These are phyloP conservation scores for Sapria himalayana DNA, from an alignment of 345 rosid genomes.

Conservation along the genomic window DNA sequence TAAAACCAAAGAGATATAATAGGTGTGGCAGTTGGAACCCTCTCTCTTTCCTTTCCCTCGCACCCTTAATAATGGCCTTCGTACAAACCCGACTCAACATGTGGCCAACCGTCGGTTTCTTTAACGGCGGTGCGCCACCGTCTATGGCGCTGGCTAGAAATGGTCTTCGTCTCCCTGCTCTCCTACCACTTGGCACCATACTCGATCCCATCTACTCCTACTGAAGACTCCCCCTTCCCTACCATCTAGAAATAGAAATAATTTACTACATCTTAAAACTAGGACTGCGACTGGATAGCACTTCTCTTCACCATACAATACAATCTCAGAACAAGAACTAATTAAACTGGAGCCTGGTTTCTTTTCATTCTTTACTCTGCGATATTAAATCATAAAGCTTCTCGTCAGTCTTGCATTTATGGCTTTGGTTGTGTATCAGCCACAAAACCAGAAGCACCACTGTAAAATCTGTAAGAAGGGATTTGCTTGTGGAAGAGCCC, in stretches of 20 bases:
- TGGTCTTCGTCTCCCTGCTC: conserved; percentile 16
- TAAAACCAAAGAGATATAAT: conserved; percentile 48
- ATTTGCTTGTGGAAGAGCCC: conserved; percentile 44
- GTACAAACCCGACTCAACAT: conserved; percentile 5
- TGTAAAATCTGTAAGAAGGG: conserved; percentile 67
- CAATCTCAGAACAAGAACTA: conserved; percentile 34
- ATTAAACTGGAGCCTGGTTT: conserved; percentile 5
- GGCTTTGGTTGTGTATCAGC: conserved; percentile 40
- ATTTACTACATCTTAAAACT: conserved; percentile 33
- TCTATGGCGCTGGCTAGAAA: conserved; percentile 22
- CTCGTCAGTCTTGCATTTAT: conserved; percentile 9
- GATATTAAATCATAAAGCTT: conserved; percentile 5
- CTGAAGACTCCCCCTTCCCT: conserved; percentile 1
- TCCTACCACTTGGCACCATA: conserved; percentile 43
- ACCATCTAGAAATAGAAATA: conserved; percentile 15
- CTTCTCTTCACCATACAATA: conserved; percentile 21
- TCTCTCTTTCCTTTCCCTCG: conserved; percentile 1
- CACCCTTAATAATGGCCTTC: conserved; percentile 4
- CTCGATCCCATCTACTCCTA: conserved; percentile 8
- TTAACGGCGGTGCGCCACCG: conserved; percentile 35
- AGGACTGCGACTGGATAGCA: conserved; percentile 20
- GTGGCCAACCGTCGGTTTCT: conserved; percentile 18
- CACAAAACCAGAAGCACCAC: conserved; percentile 29
- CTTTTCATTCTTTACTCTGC: conserved; percentile 8
- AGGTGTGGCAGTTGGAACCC: conserved; percentile 35